Evolutionary conservation across 192 early-diverging fungal genomes (phyloP), one percentile per base, ranked within the genome.

Genomic region (Backusella mclennaniae): DNA sequence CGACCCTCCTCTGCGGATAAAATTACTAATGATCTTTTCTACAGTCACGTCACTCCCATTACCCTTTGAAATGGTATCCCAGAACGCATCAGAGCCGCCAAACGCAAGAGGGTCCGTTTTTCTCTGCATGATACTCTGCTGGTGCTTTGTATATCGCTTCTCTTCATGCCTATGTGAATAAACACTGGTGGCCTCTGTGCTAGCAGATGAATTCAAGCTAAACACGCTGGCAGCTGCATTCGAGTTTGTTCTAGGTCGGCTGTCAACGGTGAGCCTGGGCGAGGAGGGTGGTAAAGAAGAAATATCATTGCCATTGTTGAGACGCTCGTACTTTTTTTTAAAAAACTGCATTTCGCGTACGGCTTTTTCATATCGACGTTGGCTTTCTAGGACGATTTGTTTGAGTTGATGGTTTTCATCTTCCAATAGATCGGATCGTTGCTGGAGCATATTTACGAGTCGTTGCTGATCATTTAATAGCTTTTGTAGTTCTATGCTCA

Each of bases 281-380:
- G 36, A 39, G n/a, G 35, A 39, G 19, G 35, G 68, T 4, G 35
- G 17, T 23, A 17, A 2, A 2, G 67, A 35, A 15, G 35, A n/a
- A 33, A 68, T 0, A 69, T 39, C 36, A 6, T 2, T 42, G 23
- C 14, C 26, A 1, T 42, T 71, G 23, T 23, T 71, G 0, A 71
- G 4, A 5, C 23, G 15, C 1, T 82, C 80, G 17, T 82, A 78
- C 52, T 76, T 77, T 36, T 78, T 82, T 29, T 73, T 70, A 36
- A 82, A 82, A 38, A 82, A 82, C 31, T 82, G 80, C 77, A 78
- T 77, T 69, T 82, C 80, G 11, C 80, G 76, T 29, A 82, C 80
- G 3, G 80, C 80, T 39, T 82, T 82, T n/a, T 82, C 80, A 68
- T 82, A 82, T 29, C 77, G 71, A n/a, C 72, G 59, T 66, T 78